Percentiles rank a stretch among this genome's conserved stretches.
Evolutionary conservation across 768 basidiomycete genomes (phyloP).

Genomic region (Lentinula raphanica): DNA sequence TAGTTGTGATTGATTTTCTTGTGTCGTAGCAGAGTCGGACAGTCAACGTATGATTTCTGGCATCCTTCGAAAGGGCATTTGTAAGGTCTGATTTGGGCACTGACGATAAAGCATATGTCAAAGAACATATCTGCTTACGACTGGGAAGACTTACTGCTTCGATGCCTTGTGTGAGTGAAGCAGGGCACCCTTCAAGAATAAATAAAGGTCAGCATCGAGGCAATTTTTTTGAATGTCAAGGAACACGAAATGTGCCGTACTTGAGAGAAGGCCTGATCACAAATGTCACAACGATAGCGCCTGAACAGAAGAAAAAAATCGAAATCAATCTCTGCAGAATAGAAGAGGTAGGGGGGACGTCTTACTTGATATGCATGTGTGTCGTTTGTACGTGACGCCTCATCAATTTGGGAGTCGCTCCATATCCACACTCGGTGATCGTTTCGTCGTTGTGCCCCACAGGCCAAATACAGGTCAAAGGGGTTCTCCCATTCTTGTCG

Average conservation of each 20-base stretch:
- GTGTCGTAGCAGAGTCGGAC: constrained; percentile 2
- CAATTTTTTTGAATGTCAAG: background rate
- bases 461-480: background rate
- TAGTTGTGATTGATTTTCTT: constrained; percentile 6
- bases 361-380: constrained; percentile 6
- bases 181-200: background rate
- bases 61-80: constrained; percentile 5
- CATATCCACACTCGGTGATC: background rate
- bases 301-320: background rate
- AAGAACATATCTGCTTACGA: no score
- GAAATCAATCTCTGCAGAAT: background rate
- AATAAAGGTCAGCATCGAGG: background rate
- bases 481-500: background rate
- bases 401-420: constrained; percentile 4
- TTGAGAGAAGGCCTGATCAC: constrained; percentile 6
- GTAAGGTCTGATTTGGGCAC: constrained; percentile 1
- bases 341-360: background rate
- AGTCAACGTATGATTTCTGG: constrained; percentile 3
- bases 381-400: constrained; percentile 5
- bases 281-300: constrained; percentile 4
- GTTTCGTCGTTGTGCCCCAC: background rate
- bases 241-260: background rate
- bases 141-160: background rate
- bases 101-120: background rate
- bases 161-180: constrained; percentile 5